Conservation (phyloP, 225 moss, liverwort and hornwort genomes). For the Climacium dendroides region DNA sequence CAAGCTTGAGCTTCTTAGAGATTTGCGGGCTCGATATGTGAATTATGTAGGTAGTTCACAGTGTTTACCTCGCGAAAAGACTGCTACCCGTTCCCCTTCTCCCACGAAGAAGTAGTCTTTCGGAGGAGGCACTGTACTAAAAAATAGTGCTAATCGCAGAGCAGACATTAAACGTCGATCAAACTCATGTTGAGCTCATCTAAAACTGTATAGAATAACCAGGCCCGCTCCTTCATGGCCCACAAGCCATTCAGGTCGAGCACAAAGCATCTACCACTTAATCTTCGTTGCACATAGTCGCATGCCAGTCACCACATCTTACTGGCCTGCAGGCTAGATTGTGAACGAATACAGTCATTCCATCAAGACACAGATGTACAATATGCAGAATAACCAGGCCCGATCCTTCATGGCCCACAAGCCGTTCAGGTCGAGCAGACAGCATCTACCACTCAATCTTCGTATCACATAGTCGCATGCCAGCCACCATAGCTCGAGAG, state of each 20-base stretch:
- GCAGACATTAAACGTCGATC: background rate
- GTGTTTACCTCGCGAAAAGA: background rate
- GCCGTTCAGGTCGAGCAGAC: slow-evolving; percentile 1
- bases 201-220: background rate
- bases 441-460: background rate
- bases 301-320: background rate
- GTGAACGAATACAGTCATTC: background rate
- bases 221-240: background rate
- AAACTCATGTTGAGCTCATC: background rate
- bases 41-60: background rate
- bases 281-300: background rate
- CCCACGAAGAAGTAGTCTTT: background rate
- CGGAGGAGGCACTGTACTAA: background rate
- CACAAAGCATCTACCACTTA: background rate
- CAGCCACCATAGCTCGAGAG: background rate
- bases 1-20: too few species aligned
- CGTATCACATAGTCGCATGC: slow-evolving; percentile 5
- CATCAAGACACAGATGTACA: background rate
- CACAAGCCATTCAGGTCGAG: background rate
- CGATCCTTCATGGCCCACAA: background rate
- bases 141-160: too few species aligned
- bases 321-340: background rate
- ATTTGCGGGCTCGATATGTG: background rate
- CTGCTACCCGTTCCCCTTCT: background rate
- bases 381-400: background rate